Conservation (phyloP, 257 asterid genomes). For the Nicotiana paniculata region DNA sequence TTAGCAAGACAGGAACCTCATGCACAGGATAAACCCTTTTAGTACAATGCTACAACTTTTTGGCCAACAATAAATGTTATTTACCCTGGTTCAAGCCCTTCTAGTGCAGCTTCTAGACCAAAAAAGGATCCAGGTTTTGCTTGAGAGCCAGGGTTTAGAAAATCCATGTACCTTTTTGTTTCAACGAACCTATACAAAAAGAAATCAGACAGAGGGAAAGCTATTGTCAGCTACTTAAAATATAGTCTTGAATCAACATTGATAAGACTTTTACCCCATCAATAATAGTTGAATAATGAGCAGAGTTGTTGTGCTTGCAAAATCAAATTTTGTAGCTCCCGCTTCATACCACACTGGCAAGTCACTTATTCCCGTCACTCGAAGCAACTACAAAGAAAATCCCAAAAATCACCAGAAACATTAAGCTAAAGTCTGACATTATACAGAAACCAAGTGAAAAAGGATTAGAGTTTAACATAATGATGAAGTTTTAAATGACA, state of each 20-base stretch:
- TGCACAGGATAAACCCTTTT: not conserved
- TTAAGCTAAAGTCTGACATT: not conserved
- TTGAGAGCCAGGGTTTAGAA: slow-evolving; percentile 73
- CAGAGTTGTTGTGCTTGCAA: slow-evolving; percentile 68
- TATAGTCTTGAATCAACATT: not conserved
- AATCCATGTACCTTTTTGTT: slow-evolving; percentile 86
- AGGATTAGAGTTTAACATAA: not conserved
- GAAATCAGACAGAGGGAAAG: not conserved
- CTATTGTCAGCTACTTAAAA: not conserved
- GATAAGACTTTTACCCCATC: slow-evolving; percentile 64
- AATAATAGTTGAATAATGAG: slow-evolving; percentile 62
- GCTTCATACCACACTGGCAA: slow-evolving; percentile 95
- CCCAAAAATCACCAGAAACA: not conserved
- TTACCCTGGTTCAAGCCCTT: slow-evolving; percentile 91
- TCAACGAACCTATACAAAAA: slow-evolving; percentile 58
- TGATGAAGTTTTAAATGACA: slow-evolving; percentile 8
- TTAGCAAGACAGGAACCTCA: not conserved
- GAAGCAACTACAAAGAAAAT: slow-evolving; percentile 49
- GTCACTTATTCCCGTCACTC: slow-evolving; percentile 57
- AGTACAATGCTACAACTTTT: not conserved
- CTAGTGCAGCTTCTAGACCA: slow-evolving; percentile 72
- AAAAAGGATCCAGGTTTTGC: slow-evolving; percentile 72
- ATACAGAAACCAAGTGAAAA: not conserved
- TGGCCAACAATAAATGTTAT: not conserved
- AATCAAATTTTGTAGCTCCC: slow-evolving; percentile 69